phyloP scores from a whole-genome alignment of 2,329 filamentous ascomycete species.

The Neocatenulostroma microsporum region DNA sequence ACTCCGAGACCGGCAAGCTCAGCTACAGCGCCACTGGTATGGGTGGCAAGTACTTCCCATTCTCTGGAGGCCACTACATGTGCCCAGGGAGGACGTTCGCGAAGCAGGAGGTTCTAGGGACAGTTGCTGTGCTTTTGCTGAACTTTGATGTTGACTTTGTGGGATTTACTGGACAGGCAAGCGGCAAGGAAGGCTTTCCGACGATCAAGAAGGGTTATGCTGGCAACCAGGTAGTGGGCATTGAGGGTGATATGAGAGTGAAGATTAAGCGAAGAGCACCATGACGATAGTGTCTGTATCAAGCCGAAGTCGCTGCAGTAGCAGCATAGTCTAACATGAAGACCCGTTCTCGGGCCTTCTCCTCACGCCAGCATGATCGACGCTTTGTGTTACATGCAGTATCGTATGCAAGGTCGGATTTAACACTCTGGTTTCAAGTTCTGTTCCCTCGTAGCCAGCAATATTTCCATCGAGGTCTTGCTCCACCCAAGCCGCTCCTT shows the following conservation, averaged over 20 bases:
- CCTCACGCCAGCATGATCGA: too few relatives aligned
- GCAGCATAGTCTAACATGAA: too few relatives aligned
- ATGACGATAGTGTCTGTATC: too few relatives aligned
- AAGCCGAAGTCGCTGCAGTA: too few relatives aligned
- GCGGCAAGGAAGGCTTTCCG: slow-evolving; percentile 7
- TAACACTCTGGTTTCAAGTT: too few relatives aligned
- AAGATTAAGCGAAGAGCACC: slow-evolving; percentile 6
- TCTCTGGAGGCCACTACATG: slow-evolving; percentile 18
- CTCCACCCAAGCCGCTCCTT: slow-evolving; percentile 3
- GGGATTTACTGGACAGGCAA: slow-evolving; percentile 1
- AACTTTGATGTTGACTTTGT: slow-evolving; percentile 11
- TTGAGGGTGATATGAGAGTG: slow-evolving; percentile 11
- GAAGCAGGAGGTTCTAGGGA: slow-evolving; percentile 15
- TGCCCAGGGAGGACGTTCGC: slow-evolving; percentile 16
- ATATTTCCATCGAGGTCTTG: too few relatives aligned
- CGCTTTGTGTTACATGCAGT: too few relatives aligned
- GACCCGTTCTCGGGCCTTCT: too few relatives aligned
- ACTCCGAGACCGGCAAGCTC: slow-evolving; percentile 15
- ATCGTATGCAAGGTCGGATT: too few relatives aligned
- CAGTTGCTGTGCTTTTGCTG: slow-evolving; percentile 12
- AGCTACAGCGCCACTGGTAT: slow-evolving; percentile 14
- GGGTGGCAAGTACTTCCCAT: slow-evolving; percentile 19
- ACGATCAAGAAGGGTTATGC: slow-evolving; percentile 11
- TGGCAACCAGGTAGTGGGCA: slow-evolving; percentile 12
- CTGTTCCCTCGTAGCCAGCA: too few relatives aligned